Evolutionary conservation across 805 yeast species (phyloP).

Genomic region (Blastobotrys mokoenaii): DNA sequence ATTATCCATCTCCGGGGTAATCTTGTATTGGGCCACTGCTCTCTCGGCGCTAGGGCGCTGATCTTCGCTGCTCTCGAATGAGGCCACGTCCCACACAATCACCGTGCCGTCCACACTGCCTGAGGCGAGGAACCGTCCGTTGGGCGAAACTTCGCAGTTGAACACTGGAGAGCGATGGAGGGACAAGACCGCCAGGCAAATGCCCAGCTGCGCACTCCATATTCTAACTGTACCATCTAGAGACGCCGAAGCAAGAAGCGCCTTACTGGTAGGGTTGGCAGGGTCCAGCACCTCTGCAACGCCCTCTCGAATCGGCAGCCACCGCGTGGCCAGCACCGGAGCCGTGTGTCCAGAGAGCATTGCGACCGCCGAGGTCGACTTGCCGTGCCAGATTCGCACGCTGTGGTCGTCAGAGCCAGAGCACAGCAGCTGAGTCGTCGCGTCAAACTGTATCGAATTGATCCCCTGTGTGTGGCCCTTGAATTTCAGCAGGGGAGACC

Average conservation of each 20-base stretch:
- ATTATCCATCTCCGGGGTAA: neutral
- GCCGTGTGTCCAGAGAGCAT: slow-evolving; percentile 19
- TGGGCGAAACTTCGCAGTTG: slow-evolving; percentile 44
- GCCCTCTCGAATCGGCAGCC: slow-evolving; percentile 13
- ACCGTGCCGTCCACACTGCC: slow-evolving; percentile 62
- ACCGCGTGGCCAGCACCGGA: slow-evolving; percentile 19
- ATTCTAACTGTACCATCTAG: slow-evolving; percentile 63
- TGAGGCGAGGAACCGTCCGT: slow-evolving; percentile 42
- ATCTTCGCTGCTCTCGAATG: neutral
- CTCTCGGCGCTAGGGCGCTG: neutral
- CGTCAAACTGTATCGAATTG: slow-evolving; percentile 47
- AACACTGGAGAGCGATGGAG: slow-evolving; percentile 44
- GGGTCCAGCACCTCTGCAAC: neutral
- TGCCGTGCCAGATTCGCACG: slow-evolving; percentile 74
- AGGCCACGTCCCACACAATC: slow-evolving; percentile 20
- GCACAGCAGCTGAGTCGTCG: slow-evolving; percentile 45
- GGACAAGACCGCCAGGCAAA: slow-evolving; percentile 29
- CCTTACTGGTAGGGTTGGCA: slow-evolving; percentile 4
- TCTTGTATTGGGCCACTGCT: slow-evolving; percentile 3
- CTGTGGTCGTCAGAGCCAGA: slow-evolving; percentile 72
- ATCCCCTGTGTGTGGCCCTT: slow-evolving; percentile 61
- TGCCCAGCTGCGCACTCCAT: slow-evolving; percentile 45
- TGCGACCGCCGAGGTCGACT: slow-evolving; percentile 22
- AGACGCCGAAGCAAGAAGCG: slow-evolving; percentile 43
- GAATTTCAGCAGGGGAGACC: slow-evolving; percentile 42